Evolutionary conservation across 768 basidiomycete genomes (phyloP).

Genomic region (Termitomyces sp.): DNA sequence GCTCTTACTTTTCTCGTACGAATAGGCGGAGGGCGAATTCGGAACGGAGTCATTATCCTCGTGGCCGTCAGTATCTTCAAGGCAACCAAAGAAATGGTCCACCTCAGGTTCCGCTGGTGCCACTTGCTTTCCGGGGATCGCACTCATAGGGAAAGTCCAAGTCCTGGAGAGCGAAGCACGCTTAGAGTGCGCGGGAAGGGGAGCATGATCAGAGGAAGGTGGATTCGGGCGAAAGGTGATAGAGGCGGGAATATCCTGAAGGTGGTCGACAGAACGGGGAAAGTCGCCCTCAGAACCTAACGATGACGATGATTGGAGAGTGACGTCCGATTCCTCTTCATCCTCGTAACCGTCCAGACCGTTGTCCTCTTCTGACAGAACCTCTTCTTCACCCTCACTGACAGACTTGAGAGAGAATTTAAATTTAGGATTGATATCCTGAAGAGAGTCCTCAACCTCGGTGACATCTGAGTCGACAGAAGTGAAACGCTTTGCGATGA

Average conservation of each 20-base stretch:
- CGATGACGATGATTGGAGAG: constrained; percentile 47
- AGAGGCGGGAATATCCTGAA: constrained; percentile 17
- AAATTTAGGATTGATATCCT: constrained; percentile 34
- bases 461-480: constrained; percentile 63
- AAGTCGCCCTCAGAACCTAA: constrained; percentile 49
- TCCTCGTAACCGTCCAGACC: constrained; percentile 66
- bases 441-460: constrained; percentile 55
- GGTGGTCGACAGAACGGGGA: constrained; percentile 23
- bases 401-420: constrained; percentile 51
- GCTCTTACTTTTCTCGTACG: constrained; percentile 52
- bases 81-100: constrained; percentile 75
- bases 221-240: constrained; percentile 16
- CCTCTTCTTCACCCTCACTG: constrained; percentile 43
- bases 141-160: constrained; percentile 59
- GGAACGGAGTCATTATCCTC: constrained; percentile 30
- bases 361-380: constrained; percentile 45
- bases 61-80: constrained; percentile 44
- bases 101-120: constrained; percentile 33
- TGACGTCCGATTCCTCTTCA: constrained; percentile 53
- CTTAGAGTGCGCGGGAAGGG: constrained; percentile 22
- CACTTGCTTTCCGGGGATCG: constrained; percentile 13
- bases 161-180: constrained; percentile 51
- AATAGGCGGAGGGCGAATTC: constrained; percentile 33
- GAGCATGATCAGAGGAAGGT: constrained; percentile 17
- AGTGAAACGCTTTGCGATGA: constrained; percentile 34